These are phyloP conservation scores for Camellia granthamiana DNA, from an alignment of 148 eudicot species.

Conservation along the genomic window DNA sequence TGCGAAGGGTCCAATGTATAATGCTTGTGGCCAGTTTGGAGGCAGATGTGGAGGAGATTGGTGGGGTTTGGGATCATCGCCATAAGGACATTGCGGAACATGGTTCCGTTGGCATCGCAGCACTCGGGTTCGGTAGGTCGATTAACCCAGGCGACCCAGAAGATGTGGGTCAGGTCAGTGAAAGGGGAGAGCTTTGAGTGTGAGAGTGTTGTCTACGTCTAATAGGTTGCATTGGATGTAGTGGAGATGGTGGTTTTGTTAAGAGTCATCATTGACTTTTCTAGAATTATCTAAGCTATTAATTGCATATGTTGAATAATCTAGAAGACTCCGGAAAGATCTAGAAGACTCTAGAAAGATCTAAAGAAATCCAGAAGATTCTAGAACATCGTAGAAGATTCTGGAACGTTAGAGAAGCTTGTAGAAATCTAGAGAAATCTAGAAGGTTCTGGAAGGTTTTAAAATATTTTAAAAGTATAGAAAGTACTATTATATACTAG, in stretches of 20 bases:
- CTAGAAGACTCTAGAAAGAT: too few species aligned
- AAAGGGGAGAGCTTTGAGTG: slow-evolving; percentile 19
- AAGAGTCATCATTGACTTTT: too few species aligned
- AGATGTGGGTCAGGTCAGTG: slow-evolving; percentile 25
- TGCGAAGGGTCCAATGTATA: slow-evolving; percentile 20
- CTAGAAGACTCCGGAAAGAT: too few species aligned
- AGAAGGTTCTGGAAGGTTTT: too few species aligned
- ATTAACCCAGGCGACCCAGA: slow-evolving; percentile 20
- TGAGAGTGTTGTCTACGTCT: slow-evolving; percentile 8
- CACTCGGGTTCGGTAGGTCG: slow-evolving; percentile 1
- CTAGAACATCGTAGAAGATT: too few species aligned
- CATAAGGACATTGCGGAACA: slow-evolving; percentile 23
- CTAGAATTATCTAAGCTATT: too few species aligned
- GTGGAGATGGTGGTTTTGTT: not conserved
- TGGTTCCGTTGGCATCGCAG: slow-evolving; percentile 15
- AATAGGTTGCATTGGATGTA: slow-evolving; percentile 22
- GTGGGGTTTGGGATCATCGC: slow-evolving; percentile 15
- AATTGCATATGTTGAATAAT: too few species aligned
- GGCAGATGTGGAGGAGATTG: slow-evolving; percentile 21
- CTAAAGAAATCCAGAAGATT: too few species aligned
- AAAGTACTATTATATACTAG: too few species aligned
- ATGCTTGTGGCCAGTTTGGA: slow-evolving; percentile 31
- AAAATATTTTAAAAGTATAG: too few species aligned
- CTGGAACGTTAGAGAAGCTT: too few species aligned
- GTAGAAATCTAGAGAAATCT: too few species aligned